Evolutionary conservation across 371 early-diverging fungal genomes (phyloP), one percentile per base, ranked within the genome.

Genomic region (Nematocida sp.): DNA sequence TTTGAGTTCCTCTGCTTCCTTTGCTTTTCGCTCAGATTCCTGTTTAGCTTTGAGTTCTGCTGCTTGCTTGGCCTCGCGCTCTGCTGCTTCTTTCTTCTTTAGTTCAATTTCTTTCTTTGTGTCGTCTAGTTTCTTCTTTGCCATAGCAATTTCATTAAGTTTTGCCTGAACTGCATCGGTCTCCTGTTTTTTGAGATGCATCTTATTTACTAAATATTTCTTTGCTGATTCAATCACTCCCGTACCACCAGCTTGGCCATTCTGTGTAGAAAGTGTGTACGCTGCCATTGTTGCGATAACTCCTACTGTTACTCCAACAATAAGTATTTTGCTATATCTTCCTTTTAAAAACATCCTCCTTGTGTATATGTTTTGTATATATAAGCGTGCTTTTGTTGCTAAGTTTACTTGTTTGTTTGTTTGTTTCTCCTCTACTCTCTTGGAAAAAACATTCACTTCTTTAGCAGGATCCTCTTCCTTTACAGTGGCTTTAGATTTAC

Each of bases 41-140:
- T 67, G 13, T 57, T 83, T 25, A 33, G 52, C 46, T 33, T 23
- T 70, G n/a, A 60, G 25, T 42, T 84, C 20, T 7, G 66, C 62
- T 33, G 66, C 61, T 71, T 64, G 56, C 13, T 61, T 23, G 1
- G 39, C 64, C 69, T 72, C 60, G 15, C 57, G 13, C 11, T 82
- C 58, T 5, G 11, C 47, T 52, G 72, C 23, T 66, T n/a, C 47
- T 75, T 47, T 18, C 47, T 46, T 60, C 23, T 40, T n/a, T 4
- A 20, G 61, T 47, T 50, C 52, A 13, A 50, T 50, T 13, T 50
- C 52, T 50, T 18, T 50, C 18, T 50, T 9, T 18, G 18, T 18
- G 1, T 50, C 18, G 1, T 50, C 52, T 50, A 50, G 52, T 3
- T 50, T 18, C 18, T 50, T 50, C 52, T 50, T 50, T 13, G 18